phyloP scores from a whole-genome alignment of 176 grass and related monocot genomes.

The Carex scoparia region DNA sequence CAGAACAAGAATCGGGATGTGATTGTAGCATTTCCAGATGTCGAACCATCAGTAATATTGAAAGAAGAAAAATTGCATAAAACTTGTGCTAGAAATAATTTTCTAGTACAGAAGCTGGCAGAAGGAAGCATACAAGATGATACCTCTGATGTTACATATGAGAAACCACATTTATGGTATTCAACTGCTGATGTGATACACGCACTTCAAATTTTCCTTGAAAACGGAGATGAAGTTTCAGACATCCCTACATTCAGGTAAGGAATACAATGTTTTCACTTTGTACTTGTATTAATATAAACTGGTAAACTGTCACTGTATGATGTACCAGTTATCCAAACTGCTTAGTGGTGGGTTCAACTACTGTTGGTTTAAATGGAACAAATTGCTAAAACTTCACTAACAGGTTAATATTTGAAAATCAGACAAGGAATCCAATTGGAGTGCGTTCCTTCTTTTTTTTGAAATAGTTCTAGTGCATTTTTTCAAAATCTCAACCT shows the following conservation, averaged over 20 bases:
- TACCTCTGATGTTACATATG: slow-evolving; percentile 48
- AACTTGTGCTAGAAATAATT: not conserved
- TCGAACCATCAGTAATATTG: slow-evolving; percentile 61
- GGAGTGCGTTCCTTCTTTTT: not conserved
- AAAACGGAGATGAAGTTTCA: slow-evolving; percentile 63
- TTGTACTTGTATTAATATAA: not conserved
- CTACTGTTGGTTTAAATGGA: not conserved
- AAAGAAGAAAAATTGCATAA: slow-evolving; percentile 29
- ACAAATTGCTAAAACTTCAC: not conserved
- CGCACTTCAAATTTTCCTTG: slow-evolving; percentile 66
- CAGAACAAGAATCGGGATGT: slow-evolving; percentile 91
- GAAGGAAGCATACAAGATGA: slow-evolving; percentile 24
- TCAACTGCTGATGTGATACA: slow-evolving; percentile 45
- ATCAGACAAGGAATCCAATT: not conserved
- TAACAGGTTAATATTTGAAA: not conserved
- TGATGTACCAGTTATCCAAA: not conserved
- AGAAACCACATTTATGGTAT: slow-evolving; percentile 84
- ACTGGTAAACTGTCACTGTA: not conserved
- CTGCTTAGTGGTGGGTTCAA: not conserved
- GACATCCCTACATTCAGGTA: slow-evolving; percentile 71
- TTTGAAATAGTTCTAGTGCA: not conserved
- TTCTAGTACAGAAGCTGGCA: slow-evolving; percentile 7
- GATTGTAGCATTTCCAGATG: slow-evolving; percentile 86
- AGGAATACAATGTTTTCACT: not conserved
- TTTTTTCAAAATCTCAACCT: not conserved